Base-by-base conservation (phyloP, 352 stramenopile genomes). In the Pythium vanterpoolii region DNA sequence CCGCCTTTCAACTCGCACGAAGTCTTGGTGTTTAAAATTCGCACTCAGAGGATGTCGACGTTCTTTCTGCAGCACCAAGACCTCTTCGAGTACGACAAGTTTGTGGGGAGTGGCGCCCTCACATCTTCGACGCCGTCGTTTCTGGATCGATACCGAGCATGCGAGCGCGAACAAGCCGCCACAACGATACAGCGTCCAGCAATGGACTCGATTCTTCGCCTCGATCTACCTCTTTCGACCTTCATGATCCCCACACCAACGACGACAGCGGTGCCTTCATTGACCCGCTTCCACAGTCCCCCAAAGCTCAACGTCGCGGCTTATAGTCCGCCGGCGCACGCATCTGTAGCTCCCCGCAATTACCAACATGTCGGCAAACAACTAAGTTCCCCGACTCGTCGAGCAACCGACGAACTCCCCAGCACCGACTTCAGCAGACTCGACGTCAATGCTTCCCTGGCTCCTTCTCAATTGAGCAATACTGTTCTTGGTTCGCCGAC, bases 61-160 rank as follows among this genome's bases (percentile, higher is more conserved):
- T 89, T 93, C 69, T 90, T 91, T 45, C 44, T 71, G 24, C 58
- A 66, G 46, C 62, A 89, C 67, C 78, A 82, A 48, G 67, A 87
- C 3, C 56, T 91, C 36, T 91, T 90, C 46, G 71, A 87, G 47
- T 93, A 84, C 44, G 71, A 87, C 16, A 76, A 73, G 56, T 76
- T 76, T 31, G 61, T 88, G 23, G 71, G 74, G 4, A 31, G 42
- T 16, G 31, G 18, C 36, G 46, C 11, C 24, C 59, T 51, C 58
- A 55, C 50, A 9, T 23, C 50, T 1, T 56, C 57, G 19, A 52
- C 56, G 8, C 44, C 36, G 10, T 79, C 72, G 3, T 89, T 86
- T 42, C 65, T 89, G 1, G 58, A 80, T 3, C 69, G 63, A 36
- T 90, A 89, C 65, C 55, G 56, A 14, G 71, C 76, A 40, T 76